These are phyloP conservation scores for Tuber brumale DNA, from an alignment of 495 filamentous ascomycete genomes.

Conservation along the genomic window DNA sequence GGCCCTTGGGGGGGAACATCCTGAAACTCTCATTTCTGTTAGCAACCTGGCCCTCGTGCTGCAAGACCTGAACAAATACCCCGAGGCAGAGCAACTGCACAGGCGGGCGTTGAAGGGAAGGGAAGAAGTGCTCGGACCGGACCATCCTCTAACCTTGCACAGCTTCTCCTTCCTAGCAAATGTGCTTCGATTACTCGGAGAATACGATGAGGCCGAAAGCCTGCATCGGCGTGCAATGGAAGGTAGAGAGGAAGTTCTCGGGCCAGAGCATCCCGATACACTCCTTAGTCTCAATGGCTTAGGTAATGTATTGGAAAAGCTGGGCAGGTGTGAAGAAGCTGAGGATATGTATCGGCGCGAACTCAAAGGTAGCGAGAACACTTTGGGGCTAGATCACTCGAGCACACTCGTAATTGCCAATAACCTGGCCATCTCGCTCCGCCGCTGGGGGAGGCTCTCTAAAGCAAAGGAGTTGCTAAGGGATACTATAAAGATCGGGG, in stretches of 20 bases:
- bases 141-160: too few species aligned
- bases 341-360: constrained; percentile 4
- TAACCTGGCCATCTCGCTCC: constrained; percentile 39
- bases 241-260: constrained; percentile 11
- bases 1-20: constrained; percentile 39
- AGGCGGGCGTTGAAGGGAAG: too few species aligned
- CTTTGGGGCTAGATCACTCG: constrained; percentile 16
- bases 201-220: too few species aligned
- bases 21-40: constrained; percentile 40
- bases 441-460: constrained; percentile 39
- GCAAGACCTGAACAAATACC: constrained; percentile 38
- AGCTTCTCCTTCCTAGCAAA: too few species aligned
- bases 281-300: constrained; percentile 15
- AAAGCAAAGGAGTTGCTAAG: constrained; percentile 43
- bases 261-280: constrained; percentile 17
- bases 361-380: constrained; percentile 7
- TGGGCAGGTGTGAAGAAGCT: constrained; percentile 6
- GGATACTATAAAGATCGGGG: constrained; percentile 22
- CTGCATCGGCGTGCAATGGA: too few species aligned
- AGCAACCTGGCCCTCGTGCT: constrained; percentile 40
- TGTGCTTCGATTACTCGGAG: too few species aligned
- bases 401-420: constrained; percentile 20
- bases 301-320: constrained; percentile 9
- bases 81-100: constrained; percentile 46
- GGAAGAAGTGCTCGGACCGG: constrained; percentile 11